Evolutionary conservation across 768 basidiomycete genomes (phyloP), one percentile per base, ranked within the genome.

Genomic region (Termitomyces sp.): DNA sequence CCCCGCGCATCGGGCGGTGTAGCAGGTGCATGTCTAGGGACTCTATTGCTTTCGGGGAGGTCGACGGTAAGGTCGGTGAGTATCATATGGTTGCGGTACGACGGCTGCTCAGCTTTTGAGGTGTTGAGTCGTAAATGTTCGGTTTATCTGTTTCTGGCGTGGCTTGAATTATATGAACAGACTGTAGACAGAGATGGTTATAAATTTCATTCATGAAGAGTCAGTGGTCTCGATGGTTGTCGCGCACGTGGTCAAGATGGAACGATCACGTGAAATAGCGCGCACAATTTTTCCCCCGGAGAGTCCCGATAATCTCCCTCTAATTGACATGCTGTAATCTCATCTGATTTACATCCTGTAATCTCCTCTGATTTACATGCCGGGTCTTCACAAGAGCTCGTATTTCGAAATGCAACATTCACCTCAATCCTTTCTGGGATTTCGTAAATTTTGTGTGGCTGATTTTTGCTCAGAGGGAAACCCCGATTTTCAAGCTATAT

Each of bases 31-130:
- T 55, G 52, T 32, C 63, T 56, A 10, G 67, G 67, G 10, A 55
- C 57, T n/a, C 62, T 47, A 28, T 66, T 70, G n/a, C 65, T 66
- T 17, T 77, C 69, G 0, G 86, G 80, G 17, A 82, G 78, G 43
- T 79, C 68, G 9, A 88, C 78, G 2, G 88, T 88, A 5, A 87
- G 69, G 59, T 70, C 69, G 50, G 67, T 66, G 43, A 76, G 58
- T 30, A 67, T 60, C 70, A 73, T 72, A 32, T 53, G 61, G 28
- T 52, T 56, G 39, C 53, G 56, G 32, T 51, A 21, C 30, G 47
- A 39, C 12, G 46, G 43, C 40, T 47, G 55, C 44, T 61, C 43
- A 14, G 55, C 45, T 27, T 57, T 42, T 27, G 53, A 14, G 52
- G 53, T 5, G 56, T 48, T 21, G 39, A 35, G 23, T 57, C 52